Evolutionary conservation across 495 filamentous ascomycete species (phyloP).

Genomic region (Pyrenula aspistea): DNA sequence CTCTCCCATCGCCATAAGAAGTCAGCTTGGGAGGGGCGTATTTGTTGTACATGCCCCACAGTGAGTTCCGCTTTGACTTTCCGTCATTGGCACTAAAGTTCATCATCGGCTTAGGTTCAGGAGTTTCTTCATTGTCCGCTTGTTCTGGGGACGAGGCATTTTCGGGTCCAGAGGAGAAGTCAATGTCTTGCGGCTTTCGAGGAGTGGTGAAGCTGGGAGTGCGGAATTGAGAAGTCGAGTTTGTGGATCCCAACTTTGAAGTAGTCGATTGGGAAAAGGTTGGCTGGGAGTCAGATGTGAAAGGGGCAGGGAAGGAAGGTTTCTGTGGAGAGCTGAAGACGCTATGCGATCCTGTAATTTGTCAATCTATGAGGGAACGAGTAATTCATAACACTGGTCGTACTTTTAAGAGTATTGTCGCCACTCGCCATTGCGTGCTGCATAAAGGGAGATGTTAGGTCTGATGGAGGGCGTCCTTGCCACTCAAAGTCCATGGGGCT

Average conservation of each 20-base stretch:
- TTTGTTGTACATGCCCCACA: conserved; percentile 29
- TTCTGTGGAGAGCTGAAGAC: conserved; percentile 41
- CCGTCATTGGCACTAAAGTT: conserved; percentile 22
- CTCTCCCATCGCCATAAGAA: conserved; percentile 44
- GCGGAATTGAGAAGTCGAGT: conserved; percentile 35
- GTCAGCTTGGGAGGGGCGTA: conserved; percentile 33
- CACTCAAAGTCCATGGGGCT: conserved; percentile 63
- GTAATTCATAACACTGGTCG: conserved; percentile 8
- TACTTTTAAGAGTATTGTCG: conserved; percentile 36
- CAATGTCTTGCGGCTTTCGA: conserved; percentile 52
- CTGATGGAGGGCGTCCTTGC: conserved; percentile 42
- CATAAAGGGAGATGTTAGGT: conserved; percentile 46
- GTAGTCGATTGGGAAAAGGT: conserved; percentile 24
- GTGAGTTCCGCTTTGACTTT: conserved; percentile 31
- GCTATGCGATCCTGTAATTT: conserved; percentile 31
- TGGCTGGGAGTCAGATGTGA: conserved; percentile 34
- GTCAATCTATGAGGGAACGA: conserved; percentile 5
- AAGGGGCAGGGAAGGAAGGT: conserved; percentile 26
- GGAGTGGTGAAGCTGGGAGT: conserved; percentile 70
- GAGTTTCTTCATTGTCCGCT: conserved; percentile 56
- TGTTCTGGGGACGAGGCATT: conserved; percentile 62
- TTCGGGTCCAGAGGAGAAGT: conserved; percentile 72
- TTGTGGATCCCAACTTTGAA: conserved; percentile 14
- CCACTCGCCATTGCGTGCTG: conserved; percentile 34
- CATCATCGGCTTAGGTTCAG: conserved; percentile 39